Evolutionary conservation across 805 yeast genomes (phyloP).

Genomic region (Myxozyma sirexii): DNA sequence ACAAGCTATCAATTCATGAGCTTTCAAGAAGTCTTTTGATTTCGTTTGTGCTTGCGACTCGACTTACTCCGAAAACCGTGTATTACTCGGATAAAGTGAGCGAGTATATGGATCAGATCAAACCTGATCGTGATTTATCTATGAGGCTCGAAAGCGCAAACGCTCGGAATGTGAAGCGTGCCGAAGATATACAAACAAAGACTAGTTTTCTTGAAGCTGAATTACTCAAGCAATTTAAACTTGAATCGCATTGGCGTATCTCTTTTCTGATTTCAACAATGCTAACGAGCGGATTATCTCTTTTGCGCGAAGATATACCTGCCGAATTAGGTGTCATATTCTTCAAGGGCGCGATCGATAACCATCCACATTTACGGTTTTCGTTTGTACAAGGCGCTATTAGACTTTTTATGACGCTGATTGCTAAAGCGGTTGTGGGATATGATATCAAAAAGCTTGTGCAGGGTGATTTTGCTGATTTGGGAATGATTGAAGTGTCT

Average conservation of each 20-base stretch:
- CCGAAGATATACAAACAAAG: slow-evolving; percentile 20
- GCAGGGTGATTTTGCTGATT: slow-evolving; percentile 45
- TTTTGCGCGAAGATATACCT: slow-evolving; percentile 14
- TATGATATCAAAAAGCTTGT: slow-evolving; percentile 49
- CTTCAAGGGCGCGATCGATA: slow-evolving; percentile 36
- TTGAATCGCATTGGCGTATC: slow-evolving; percentile 26
- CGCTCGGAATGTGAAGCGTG: slow-evolving; percentile 28
- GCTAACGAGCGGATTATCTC: slow-evolving; percentile 3
- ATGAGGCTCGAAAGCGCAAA: slow-evolving; percentile 24
- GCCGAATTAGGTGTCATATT: slow-evolving; percentile 13
- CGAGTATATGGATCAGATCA: slow-evolving; percentile 22
- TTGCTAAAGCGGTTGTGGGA: slow-evolving; percentile 50
- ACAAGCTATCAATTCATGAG: slow-evolving; percentile 26
- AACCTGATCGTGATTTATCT: slow-evolving; percentile 31
- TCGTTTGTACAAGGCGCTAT: slow-evolving; percentile 63
- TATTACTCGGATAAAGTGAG: slow-evolving; percentile 9
- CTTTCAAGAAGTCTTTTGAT: slow-evolving; percentile 18
- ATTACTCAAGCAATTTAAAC: slow-evolving; percentile 17
- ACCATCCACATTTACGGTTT: slow-evolving; percentile 69
- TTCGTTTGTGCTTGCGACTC: slow-evolving; percentile 3
- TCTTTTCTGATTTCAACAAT: slow-evolving; percentile 8
- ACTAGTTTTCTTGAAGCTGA: slow-evolving; percentile 17
- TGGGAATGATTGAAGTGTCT: slow-evolving; percentile 45
- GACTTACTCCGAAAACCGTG: not conserved
- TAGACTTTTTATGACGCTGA: slow-evolving; percentile 52